A percentile compares a stretch with the other conserved stretches of the same genome.
phyloP scores from a whole-genome alignment of 768 basidiomycete species.

The Tulasnella sp. region DNA sequence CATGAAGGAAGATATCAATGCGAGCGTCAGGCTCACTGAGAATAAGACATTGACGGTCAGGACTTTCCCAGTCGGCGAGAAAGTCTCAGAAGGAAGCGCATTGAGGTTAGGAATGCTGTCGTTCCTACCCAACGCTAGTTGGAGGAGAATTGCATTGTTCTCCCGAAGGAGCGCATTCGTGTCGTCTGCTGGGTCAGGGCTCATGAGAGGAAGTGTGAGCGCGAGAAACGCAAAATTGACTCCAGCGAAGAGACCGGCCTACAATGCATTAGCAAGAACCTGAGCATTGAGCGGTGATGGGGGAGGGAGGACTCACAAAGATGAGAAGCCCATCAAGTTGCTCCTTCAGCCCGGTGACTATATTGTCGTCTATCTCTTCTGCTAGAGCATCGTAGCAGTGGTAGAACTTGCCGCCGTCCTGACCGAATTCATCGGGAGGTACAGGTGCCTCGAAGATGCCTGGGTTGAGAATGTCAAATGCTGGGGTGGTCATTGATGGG shows the following conservation, averaged over 20 bases:
- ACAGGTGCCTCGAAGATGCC: neutral
- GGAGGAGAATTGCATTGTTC: neutral
- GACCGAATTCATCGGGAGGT: neutral
- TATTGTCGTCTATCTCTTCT: neutral
- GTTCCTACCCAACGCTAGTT: neutral
- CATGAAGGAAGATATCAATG: neutral
- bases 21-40: neutral
- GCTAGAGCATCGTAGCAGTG: neutral
- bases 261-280: neutral
- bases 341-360: neutral
- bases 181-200: neutral
- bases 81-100: neutral
- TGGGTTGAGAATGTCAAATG: neutral
- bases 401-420: neutral
- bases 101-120: neutral
- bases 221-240: neutral
- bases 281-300: neutral
- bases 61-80: neutral
- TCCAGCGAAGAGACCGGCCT: neutral
- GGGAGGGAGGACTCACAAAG: neutral
- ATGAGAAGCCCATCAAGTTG: neutral
- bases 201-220: neutral
- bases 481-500: neutral
- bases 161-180: neutral
- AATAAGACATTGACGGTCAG: neutral